These are phyloP conservation scores for Monilinia laxa DNA, from an alignment of 2,329 filamentous ascomycete genomes.

Conservation along the genomic window DNA sequence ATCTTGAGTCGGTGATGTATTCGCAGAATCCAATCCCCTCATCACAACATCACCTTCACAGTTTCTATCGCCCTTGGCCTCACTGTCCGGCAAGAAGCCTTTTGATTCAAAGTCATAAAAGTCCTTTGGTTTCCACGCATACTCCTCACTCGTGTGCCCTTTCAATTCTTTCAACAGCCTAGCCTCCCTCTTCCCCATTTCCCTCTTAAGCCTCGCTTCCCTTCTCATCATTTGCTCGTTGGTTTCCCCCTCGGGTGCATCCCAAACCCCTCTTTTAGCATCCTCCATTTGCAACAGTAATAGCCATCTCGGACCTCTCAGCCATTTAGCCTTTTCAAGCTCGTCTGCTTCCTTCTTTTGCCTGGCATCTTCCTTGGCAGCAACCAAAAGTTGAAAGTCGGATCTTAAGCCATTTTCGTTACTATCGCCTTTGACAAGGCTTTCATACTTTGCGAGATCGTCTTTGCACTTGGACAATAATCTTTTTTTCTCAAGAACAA, in stretches of 20 bases:
- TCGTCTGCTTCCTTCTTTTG: not conserved
- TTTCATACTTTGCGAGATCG: not conserved
- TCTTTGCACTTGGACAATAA: not conserved
- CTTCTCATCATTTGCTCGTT: not conserved
- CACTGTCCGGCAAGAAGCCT: not conserved
- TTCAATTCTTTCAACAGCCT: not conserved
- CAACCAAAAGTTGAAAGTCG: not conserved
- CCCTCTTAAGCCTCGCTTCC: not conserved
- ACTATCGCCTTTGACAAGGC: not conserved
- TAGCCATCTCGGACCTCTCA: conserved; percentile 12
- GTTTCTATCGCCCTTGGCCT: conserved; percentile 21
- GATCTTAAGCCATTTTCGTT: not conserved
- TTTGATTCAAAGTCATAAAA: not conserved
- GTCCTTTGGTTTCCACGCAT: conserved; percentile 22
- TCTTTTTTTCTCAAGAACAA: conserved; percentile 25
- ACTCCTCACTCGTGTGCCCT: conserved; percentile 21
- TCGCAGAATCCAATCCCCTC: conserved; percentile 6
- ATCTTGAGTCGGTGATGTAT: not conserved
- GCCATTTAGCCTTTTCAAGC: not conserved
- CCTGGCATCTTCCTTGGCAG: conserved; percentile 3
- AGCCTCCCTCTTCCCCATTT: conserved; percentile 19
- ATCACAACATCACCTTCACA: conserved; percentile 28
- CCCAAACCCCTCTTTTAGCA: conserved; percentile 4
- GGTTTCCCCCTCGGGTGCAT: conserved; percentile 27
- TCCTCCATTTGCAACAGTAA: conserved; percentile 10